Base-by-base conservation (phyloP, 345 rosid species). In the Acer negundo region DNA sequence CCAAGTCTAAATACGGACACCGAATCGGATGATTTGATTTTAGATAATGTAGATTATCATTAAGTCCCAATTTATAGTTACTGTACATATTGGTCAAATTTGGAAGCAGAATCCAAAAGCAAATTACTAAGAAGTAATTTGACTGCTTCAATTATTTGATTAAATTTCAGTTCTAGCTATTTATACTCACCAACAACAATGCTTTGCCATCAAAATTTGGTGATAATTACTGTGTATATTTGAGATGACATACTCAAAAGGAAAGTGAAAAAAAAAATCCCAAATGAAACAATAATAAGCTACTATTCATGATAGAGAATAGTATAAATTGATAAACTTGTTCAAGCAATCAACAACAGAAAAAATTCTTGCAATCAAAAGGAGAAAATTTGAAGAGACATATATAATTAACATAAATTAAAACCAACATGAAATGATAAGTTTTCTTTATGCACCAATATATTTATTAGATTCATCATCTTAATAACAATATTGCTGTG, bases 381-480 rank as follows among this genome's bases (percentile, higher is more conserved):
- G 35, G 15, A n/a, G 23, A 58, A 58, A 22, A 15, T 20, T 40
- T 1, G 65, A 72, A 38, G 75, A 72, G 38, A 13, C 59, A 38
- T 6, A 3, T 46, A 20, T 22, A 38, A 20, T 28, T 56, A 61
- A 31, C 38, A 35, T 3, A 35, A 35, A 35, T 35, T 35, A 35
- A 35, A 35, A 35, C 23, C 19, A 23, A 62, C 68, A 73, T 42
- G 76, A 73, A 62, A 73, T 46, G 51, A 5, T 44, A 8, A 42
- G 76, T 58, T 73, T 53, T 5, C 6, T 31, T 35, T 19, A 53
- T 53, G n/a, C 58, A 53, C 20, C 58, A 16, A 53, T 53, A 53
- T 53, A 42, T 42, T 42, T 42, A 42, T 16, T 53, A 53, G 58
- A 53, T 53, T 16, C 17, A 15, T 16, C n/a, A 16, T 53, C 6